Conservation (phyloP, 331 rosid genomes). For the Phaseolus coccineus region DNA sequence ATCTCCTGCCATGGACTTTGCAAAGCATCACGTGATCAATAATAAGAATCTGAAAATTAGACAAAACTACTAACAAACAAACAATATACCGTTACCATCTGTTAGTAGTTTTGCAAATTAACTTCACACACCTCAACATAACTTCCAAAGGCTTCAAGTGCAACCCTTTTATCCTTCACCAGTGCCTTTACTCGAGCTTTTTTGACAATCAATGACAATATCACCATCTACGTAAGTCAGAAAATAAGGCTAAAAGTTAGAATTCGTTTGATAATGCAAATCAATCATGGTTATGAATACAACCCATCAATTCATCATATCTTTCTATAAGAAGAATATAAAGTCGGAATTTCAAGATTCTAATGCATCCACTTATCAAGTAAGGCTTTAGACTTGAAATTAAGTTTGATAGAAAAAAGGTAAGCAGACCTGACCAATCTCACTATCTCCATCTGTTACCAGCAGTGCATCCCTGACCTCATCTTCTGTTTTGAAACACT, state of each 20-base stretch:
- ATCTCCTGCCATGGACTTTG: conserved; percentile 81
- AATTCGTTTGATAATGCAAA: conserved; percentile 32
- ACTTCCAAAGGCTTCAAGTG: conserved; percentile 92
- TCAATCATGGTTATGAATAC: conserved; percentile 12
- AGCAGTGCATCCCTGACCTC: conserved; percentile 79
- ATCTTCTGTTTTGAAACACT: conserved; percentile 60
- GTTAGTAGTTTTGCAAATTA: conserved; percentile 25
- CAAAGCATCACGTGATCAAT: conserved; percentile 44
- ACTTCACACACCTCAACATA: conserved; percentile 82
- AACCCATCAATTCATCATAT: not conserved
- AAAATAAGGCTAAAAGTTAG: conserved; percentile 49
- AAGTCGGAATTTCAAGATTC: conserved; percentile 11
- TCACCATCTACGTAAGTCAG: conserved; percentile 84
- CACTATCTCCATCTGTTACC: conserved; percentile 93
- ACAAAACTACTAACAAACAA: conserved; percentile 23
- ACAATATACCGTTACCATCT: conserved; percentile 10
- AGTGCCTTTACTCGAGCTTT: conserved; percentile 76
- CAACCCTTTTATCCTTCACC: conserved; percentile 86
- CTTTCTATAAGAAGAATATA: not conserved
- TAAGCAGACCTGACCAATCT: conserved; percentile 90
- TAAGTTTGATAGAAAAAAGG: conserved; percentile 17
- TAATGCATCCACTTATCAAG: not conserved
- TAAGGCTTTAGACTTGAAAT: conserved; percentile 17
- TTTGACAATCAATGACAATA: conserved; percentile 85
- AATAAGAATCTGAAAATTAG: conserved; percentile 30